Base-by-base conservation (phyloP, 129 eudicot species). In the Lactuca saligna region DNA sequence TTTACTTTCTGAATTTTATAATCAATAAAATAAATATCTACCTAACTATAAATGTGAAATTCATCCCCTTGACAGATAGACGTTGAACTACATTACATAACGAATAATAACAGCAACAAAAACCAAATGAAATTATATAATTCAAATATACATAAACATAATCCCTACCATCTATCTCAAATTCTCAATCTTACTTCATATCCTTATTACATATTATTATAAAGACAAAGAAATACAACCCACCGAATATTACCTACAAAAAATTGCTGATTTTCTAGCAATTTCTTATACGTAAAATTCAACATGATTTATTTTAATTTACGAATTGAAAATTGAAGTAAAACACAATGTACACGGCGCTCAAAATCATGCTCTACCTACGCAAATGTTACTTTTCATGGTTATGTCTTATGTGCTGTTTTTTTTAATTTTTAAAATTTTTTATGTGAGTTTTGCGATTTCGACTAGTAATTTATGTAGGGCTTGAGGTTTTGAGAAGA, bases 401-500 rank as follows among this genome's bases (percentile, higher is more conserved):
- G 29, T 25, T 25, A 25, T 25, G 20, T 14, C 3, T 17, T 58
- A 56, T 63, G 63, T 58, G 72, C 69, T 8, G 55, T 55, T 14
- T 56, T 61, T 41, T 12, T 10, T n/a, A n/a, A n/a, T n/a, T 42
- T 35, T 4, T 20, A 0, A 6, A 58, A 13, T 5, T 59, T 63
- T 69, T 83, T 72, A 87, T n/a, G 61, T 66, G 37, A 93, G 75
- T 61, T 79, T 83, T 13, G 98, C 82, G 48, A 93, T 89, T 64
- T 93, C 98, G 29, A 93, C 95, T 64, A 93, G 80, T 53, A 69
- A 66, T 77, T 82, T 89, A 57, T 93, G 98, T 35, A 93, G 75
- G 50, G 85, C 91, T 74, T 93, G 98, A 61, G 98, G 98, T 75
- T 87, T 89, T 42, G 98, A 93, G 77, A 93, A 93, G 71, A 93